Conservation (phyloP, 23 red algal species). For the Chondrus crispus region DNA sequence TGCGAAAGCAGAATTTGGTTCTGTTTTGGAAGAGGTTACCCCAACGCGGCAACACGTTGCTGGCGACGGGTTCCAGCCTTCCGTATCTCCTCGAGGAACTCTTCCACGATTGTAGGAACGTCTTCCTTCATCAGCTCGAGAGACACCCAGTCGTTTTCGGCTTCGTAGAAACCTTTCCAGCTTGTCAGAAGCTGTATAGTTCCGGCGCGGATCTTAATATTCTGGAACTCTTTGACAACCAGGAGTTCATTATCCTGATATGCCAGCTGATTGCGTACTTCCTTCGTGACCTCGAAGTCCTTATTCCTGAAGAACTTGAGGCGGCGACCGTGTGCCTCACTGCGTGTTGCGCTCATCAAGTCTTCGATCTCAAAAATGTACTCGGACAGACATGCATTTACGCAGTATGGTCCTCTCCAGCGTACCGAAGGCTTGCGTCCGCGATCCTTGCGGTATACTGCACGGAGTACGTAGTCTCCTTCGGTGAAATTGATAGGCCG, state of each 20-base stretch:
- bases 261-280: background rate
- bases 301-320: constrained; percentile 17
- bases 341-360: background rate
- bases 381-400: background rate
- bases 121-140: constrained; percentile 12
- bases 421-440: background rate
- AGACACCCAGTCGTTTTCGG: background rate
- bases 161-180: background rate
- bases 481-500: background rate
- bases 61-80: constrained; percentile 9
- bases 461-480: background rate
- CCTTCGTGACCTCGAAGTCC: constrained; percentile 5
- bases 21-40: background rate
- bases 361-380: constrained; percentile 24
- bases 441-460: background rate
- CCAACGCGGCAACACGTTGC: background rate
- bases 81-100: background rate
- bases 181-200: background rate
- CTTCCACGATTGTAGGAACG: background rate
- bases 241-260: constrained; percentile 15
- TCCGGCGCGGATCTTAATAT: background rate
- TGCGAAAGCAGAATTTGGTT: background rate
- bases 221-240: background rate
- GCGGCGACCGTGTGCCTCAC: background rate
- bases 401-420: background rate